Base-by-base conservation (phyloP, 2,329 filamentous ascomycete genomes). In the Calonectria pteridis region DNA sequence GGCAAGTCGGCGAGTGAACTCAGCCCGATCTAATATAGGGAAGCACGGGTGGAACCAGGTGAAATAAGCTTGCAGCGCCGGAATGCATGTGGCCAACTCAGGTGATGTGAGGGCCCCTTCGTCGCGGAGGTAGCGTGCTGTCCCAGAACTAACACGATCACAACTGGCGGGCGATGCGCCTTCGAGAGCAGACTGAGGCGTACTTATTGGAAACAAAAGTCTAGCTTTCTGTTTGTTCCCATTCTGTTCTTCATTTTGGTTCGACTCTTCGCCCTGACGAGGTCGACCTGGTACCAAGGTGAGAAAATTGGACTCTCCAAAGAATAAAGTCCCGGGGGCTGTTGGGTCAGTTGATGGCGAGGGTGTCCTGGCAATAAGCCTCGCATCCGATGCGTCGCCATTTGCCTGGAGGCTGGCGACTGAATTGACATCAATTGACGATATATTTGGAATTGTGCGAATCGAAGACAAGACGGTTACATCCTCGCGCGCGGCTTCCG, bases 1-100 rank as follows among this genome's bases (percentile, higher is more conserved):
- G 10, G 80, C 80, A 49, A 88, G 85, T 2, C 82, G 81, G 3
- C 81, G 79, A 68, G 85, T 83, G 11, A 89, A 81, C 0, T 86
- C 84, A 1, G 82, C 81, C 5, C 88, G 85, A 75, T 91, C 88
- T 0, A 91, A 76, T 16, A 91, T 85, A 0, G 89, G 88, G 62
- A 90, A 91, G 68, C 88, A 88, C 0, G 89, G 88, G 74, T 91
- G 89, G 67, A 90, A 91, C 86, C 88, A 89, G 28, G 84, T 82
- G 69, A 91, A 91, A 80, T 90, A 91, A 0, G 89, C 88, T 23
- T 85, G 82, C 0, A 91, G 77, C 0, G 89, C 82, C 1, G 83
- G 83, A 5, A 87, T 81, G 51, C 86, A 86, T 23, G 86, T 83
- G 2, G 84, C 78, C 18, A 82, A 75, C 2, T 86, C 83, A 0